Evolutionary conservation across 768 basidiomycete genomes (phyloP).

Genomic region (Suillus subalutaceus): DNA sequence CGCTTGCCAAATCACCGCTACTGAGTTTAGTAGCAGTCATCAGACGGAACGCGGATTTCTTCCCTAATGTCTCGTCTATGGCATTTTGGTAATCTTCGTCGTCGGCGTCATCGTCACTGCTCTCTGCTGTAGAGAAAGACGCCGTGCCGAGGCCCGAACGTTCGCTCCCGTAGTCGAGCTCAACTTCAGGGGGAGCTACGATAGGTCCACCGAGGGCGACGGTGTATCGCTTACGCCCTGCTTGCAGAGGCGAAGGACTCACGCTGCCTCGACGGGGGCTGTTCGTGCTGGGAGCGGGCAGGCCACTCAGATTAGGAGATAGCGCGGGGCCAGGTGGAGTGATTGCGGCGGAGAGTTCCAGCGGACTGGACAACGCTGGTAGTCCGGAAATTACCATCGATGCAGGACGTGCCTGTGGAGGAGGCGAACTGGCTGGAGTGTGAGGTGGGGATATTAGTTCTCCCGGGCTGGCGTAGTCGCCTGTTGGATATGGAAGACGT

Average conservation of each 20-base stretch:
- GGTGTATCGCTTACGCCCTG: conserved; percentile 73
- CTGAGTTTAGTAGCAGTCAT: conserved; percentile 39
- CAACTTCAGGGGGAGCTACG: conserved; percentile 38
- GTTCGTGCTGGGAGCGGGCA: conserved; percentile 46
- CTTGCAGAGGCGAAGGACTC: conserved; percentile 65
- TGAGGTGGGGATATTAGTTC: conserved; percentile 40
- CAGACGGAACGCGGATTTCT: conserved; percentile 36
- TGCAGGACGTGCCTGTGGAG: conserved; percentile 41
- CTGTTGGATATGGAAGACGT: conserved; percentile 80
- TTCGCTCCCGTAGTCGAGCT: conserved; percentile 34
- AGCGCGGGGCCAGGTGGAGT: conserved; percentile 27
- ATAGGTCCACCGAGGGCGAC: conserved; percentile 82
- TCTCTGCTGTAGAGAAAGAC: conserved; percentile 42
- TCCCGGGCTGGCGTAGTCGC: conserved; percentile 76
- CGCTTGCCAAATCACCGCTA: conserved; percentile 27
- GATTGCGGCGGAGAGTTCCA: conserved; percentile 21
- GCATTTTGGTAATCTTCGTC: conserved; percentile 34
- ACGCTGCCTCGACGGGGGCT: conserved; percentile 54
- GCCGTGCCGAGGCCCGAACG: conserved; percentile 40
- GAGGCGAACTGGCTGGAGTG: conserved; percentile 51
- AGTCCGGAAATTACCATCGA: conserved; percentile 50
- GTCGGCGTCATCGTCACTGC: conserved; percentile 27
- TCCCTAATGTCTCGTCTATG: conserved; percentile 61
- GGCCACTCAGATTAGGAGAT: conserved; percentile 31
- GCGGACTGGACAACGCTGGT: conserved; percentile 32